Percentiles rank a stretch among this genome's conserved stretches.
Evolutionary conservation across 2,329 filamentous ascomycete species (phyloP).

Genomic region (Calycina herbarum): DNA sequence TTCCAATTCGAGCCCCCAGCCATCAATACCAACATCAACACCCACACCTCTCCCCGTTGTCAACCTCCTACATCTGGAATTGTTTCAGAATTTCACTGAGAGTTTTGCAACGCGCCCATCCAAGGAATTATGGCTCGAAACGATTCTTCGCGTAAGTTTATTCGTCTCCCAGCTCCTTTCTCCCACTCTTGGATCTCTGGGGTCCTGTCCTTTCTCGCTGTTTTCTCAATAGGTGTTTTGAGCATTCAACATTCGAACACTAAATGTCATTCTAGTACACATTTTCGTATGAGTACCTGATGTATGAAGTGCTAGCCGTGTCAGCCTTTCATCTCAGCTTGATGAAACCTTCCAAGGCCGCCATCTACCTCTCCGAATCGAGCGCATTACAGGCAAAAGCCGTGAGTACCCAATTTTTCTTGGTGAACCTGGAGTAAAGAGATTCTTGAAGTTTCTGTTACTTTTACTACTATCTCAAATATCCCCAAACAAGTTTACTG

Average conservation of each 20-base stretch:
- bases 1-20: neutral
- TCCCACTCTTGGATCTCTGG: too few relatives aligned
- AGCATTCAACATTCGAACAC: neutral
- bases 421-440: too few relatives aligned
- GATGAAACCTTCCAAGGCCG: slow-evolving; percentile 21
- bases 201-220: too few relatives aligned
- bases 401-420: slow-evolving; percentile 15
- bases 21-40: slow-evolving; percentile 5
- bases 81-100: slow-evolving; percentile 37
- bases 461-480: slow-evolving; percentile 29
- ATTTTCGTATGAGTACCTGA: slow-evolving; percentile 34
- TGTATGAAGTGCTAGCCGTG: slow-evolving; percentile 38
- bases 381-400: slow-evolving; percentile 36
- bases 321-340: slow-evolving; percentile 39
- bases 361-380: slow-evolving; percentile 37
- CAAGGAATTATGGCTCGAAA: slow-evolving; percentile 2
- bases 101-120: neutral
- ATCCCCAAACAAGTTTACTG: neutral
- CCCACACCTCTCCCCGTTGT: slow-evolving; percentile 16
- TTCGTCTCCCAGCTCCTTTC: neutral
- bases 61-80: slow-evolving; percentile 40
- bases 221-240: too few relatives aligned
- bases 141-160: slow-evolving; percentile 7
- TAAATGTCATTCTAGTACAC: slow-evolving; percentile 15
- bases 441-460: too few relatives aligned